Conservation (phyloP, 2,329 filamentous ascomycete species). For the Ophiocordyceps camponoti-leonardi region DNA sequence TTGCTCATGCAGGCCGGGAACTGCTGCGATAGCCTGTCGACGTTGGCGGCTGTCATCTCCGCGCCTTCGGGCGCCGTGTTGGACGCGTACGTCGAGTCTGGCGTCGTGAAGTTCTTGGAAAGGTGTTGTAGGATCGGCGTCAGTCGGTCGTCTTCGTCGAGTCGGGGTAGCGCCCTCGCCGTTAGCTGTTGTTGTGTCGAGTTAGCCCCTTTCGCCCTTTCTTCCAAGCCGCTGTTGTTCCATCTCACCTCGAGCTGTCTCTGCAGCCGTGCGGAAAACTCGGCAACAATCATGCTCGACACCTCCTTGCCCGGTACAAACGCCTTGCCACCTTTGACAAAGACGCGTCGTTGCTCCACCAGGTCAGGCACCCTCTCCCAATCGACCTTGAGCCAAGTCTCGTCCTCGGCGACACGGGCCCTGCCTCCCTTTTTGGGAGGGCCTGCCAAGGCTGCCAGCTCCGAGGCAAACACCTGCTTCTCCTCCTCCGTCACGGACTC, state of each 20-base stretch:
- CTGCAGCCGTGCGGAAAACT: conserved; percentile 68
- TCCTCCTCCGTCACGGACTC: conserved; percentile 69
- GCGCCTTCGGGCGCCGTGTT: conserved; percentile 50
- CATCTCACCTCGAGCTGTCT: conserved; percentile 57
- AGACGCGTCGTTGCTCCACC: conserved; percentile 62
- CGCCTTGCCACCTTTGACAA: conserved; percentile 66
- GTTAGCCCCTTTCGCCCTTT: neutral
- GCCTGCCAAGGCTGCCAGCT: conserved; percentile 35
- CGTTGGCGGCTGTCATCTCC: conserved; percentile 58
- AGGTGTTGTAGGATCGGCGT: conserved; percentile 53
- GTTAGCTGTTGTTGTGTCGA: conserved; percentile 55
- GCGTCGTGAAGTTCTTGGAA: conserved; percentile 90
- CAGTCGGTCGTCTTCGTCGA: conserved; percentile 92
- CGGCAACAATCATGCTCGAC: conserved; percentile 71
- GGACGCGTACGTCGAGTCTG: conserved; percentile 60
- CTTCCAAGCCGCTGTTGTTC: neutral
- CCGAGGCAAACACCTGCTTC: conserved; percentile 41
- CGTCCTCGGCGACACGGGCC: conserved; percentile 41
- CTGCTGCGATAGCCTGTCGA: conserved; percentile 64
- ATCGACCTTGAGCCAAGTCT: conserved; percentile 89
- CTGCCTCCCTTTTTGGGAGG: conserved; percentile 14
- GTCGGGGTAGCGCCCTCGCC: conserved; percentile 71
- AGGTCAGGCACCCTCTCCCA: conserved; percentile 88
- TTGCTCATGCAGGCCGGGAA: conserved; percentile 93
- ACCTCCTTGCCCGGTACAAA: conserved; percentile 84